These are phyloP conservation scores for Penstemon davidsonii DNA, from an alignment of 257 asterid species.

Conservation along the genomic window DNA sequence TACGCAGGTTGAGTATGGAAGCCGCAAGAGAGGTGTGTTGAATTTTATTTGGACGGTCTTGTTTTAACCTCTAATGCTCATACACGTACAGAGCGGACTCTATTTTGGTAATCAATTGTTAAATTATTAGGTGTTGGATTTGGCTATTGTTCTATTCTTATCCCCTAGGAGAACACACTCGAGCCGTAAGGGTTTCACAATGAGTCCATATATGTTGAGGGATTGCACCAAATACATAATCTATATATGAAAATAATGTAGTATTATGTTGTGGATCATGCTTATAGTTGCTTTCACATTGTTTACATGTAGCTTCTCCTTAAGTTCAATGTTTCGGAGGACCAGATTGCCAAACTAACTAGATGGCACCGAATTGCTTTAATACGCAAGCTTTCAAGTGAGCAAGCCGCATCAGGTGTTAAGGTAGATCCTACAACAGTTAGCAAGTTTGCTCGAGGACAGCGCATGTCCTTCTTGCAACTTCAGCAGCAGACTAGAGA, in stretches of 20 bases:
- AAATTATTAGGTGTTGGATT: background rate
- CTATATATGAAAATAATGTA: background rate
- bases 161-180: too few species aligned
- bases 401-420: slow-evolving; percentile 97
- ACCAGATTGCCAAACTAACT: slow-evolving; percentile 79
- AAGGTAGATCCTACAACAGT: slow-evolving; percentile 94
- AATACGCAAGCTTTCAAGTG: slow-evolving; percentile 96
- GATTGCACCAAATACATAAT: slow-evolving; percentile 6
- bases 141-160: background rate
- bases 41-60: slow-evolving; percentile 13
- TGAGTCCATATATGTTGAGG: slow-evolving; percentile 6
- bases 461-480: slow-evolving; percentile 97
- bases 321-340: slow-evolving; percentile 91
- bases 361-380: slow-evolving; percentile 98
- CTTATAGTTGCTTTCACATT: slow-evolving; percentile 26
- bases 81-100: background rate
- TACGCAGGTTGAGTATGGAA: slow-evolving; percentile 99
- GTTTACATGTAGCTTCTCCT: slow-evolving; percentile 70
- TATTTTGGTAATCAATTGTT: background rate
- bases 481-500: slow-evolving; percentile 99
- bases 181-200: background rate
- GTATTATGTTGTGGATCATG: slow-evolving; percentile 19
- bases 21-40: slow-evolving; percentile 93
- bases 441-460: slow-evolving; percentile 98
- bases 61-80: slow-evolving; percentile 9